Percentiles rank a stretch among this genome's conserved stretches.
These are phyloP conservation scores for Pythium chondricola DNA, from an alignment of 352 stramenopile genomes.

Conservation along the genomic window DNA sequence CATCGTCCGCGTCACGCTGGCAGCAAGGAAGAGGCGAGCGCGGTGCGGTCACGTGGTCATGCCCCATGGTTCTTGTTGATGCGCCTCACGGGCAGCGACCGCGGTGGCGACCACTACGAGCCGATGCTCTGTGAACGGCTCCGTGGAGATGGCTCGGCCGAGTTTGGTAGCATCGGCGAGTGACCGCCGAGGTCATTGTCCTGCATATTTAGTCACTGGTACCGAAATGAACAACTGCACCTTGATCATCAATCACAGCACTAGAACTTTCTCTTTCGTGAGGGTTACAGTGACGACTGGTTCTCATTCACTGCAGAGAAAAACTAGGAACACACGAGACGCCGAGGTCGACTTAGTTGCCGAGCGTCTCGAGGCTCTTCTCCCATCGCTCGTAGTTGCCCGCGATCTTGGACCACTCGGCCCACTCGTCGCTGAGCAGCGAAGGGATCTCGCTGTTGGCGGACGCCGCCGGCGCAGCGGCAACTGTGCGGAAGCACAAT, in stretches of 20 bases:
- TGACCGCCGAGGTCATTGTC: constrained; percentile 16
- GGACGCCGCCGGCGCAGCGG: constrained; percentile 25
- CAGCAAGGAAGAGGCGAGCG: constrained; percentile 30
- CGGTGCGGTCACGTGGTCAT: constrained; percentile 63
- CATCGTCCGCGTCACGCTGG: constrained; percentile 52
- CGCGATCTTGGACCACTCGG: constrained; percentile 79
- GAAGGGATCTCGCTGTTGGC: constrained; percentile 65
- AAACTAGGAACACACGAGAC: too few relatives aligned
- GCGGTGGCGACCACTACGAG: constrained; percentile 84
- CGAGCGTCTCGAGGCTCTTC: constrained; percentile 82
- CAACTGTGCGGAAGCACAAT: constrained; percentile 20
- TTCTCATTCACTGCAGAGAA: background rate
- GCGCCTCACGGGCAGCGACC: constrained; percentile 78
- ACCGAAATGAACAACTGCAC: too few relatives aligned
- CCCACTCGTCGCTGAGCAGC: constrained; percentile 82
- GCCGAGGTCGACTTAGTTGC: too few relatives aligned
- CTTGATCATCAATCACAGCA: too few relatives aligned
- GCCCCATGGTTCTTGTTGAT: constrained; percentile 86
- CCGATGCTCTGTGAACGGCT: constrained; percentile 82
- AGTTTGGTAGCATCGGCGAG: constrained; percentile 82
- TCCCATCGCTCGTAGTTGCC: constrained; percentile 85
- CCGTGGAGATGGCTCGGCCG: constrained; percentile 70
- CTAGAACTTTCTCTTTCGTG: too few relatives aligned
- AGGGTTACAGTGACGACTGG: background rate
- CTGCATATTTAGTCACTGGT: constrained; percentile 5